Evolutionary conservation across 1,284 basidiomycete genomes (phyloP), one percentile per base, ranked within the genome.

Genomic region (Cryptococcus sp.): DNA sequence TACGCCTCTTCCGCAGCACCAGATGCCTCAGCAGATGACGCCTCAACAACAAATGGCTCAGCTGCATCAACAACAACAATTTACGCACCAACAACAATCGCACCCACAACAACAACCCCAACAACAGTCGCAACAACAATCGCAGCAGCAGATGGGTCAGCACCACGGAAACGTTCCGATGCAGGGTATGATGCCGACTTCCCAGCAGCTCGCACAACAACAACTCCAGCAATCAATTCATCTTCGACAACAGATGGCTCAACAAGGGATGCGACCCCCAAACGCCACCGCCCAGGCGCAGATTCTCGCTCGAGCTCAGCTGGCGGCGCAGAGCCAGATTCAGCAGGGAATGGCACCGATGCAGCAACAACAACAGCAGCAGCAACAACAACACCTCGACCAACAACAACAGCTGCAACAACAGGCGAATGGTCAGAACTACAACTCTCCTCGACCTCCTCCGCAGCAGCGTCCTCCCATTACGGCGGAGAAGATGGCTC

Each of bases 21-120:
- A 50, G 31, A 55, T 62, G 56, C 54, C 57, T 22, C 54, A 54
- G 18, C 57, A 58, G 31, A 40, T 63, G 36, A 53, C 51, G 9
- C 56, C 61, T 22, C 62, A 63, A 33, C 63, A 65, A 47, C 61
- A 63, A 28, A 43, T 63, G 41, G 59, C 59, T 14, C 52, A 53
- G 11, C 47, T 61, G 3, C 60, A 62, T 26, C 61, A 61, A 32
- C 56, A 57, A 35, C 50, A 56, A 19, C 52, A 54, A 19, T 52
- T 49, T 45, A 33, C 43, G 33, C 47, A 52, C 34, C 51, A 52
- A 34, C 33, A n/a, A 9, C 54, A 53, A 26, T 35, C 31, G 44
- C 44, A 9, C 40, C 49, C 0, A 5, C 48, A 51, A 21, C 50
- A 54, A 24, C 48, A 56, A 33, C 51, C 47, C 16, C 50, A 50